Conservation (phyloP, 1,284 basidiomycete species). For the Tilletia horrida region DNA sequence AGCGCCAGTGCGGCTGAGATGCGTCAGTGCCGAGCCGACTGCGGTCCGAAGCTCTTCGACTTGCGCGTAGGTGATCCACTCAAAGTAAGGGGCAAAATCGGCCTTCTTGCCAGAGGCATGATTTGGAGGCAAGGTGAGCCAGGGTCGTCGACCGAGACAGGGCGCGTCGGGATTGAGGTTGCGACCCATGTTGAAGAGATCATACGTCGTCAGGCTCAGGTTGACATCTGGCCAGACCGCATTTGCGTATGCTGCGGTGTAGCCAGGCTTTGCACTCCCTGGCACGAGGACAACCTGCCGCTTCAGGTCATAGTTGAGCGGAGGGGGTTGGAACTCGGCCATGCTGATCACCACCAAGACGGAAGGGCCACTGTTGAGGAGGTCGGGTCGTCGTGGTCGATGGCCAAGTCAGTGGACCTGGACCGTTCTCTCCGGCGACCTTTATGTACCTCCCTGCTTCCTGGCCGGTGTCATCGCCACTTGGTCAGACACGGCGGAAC, state of each 20-base stretch:
- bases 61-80: conserved; percentile 73
- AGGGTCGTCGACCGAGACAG: conserved; percentile 69
- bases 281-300: conserved; percentile 49
- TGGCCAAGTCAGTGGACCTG: too few relatives aligned
- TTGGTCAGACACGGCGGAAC: too few relatives aligned
- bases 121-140: conserved; percentile 60
- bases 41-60: conserved; percentile 68
- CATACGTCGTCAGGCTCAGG: conserved; percentile 31
- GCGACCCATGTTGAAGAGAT: conserved; percentile 38
- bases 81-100: conserved; percentile 65
- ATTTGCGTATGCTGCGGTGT: conserved; percentile 46
- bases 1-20: conserved; percentile 50
- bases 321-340: background rate
- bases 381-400: too few relatives aligned
- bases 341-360: background rate
- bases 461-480: too few relatives aligned
- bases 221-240: conserved; percentile 36
- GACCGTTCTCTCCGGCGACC: too few relatives aligned
- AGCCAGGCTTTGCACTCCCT: conserved; percentile 37
- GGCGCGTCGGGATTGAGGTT: conserved; percentile 40
- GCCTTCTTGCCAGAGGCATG: conserved; percentile 53
- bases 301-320: conserved; percentile 24
- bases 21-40: conserved; percentile 65
- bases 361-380: background rate
- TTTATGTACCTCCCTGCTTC: too few relatives aligned